Evolutionary conservation across 2,329 filamentous ascomycete genomes (phyloP).

Genomic region (Botrytis medusae): DNA sequence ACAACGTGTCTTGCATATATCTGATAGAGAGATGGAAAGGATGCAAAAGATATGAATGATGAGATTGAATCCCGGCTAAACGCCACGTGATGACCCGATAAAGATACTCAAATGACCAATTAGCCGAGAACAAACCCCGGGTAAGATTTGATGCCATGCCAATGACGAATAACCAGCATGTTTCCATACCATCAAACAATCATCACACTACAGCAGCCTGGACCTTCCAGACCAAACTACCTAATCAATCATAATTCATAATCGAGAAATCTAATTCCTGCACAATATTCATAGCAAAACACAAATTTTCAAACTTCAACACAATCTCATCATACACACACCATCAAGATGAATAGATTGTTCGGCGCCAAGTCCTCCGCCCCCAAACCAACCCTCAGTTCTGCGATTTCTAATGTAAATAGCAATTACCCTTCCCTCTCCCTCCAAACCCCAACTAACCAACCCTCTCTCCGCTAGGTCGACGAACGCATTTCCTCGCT

Average conservation of each 20-base stretch:
- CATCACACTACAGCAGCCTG: not conserved
- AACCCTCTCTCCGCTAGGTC: constrained; percentile 49
- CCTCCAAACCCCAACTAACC: not conserved
- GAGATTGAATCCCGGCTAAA: not conserved
- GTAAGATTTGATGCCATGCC: not conserved
- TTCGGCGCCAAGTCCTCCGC: constrained; percentile 86
- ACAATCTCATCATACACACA: not conserved
- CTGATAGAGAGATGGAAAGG: not conserved
- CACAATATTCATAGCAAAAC: not conserved
- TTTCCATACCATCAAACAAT: not conserved
- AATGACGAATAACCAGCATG: not conserved
- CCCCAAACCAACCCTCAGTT: constrained; percentile 84
- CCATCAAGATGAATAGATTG: constrained; percentile 77
- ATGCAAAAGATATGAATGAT: not conserved
- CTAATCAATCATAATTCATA: not conserved
- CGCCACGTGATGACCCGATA: not conserved
- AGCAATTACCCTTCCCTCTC: constrained; percentile 26
- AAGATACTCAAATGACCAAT: not conserved
- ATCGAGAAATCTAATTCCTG: not conserved
- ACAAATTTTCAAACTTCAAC: not conserved
- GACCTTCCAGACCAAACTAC: not conserved
- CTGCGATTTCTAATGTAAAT: constrained; percentile 75
- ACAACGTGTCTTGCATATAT: not conserved
- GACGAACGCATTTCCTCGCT: constrained; percentile 81
- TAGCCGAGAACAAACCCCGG: not conserved